Percentiles rank a stretch among this genome's conserved stretches.
Conservation (phyloP, 768 basidiomycete genomes). For the Lentinula detonsa region DNA sequence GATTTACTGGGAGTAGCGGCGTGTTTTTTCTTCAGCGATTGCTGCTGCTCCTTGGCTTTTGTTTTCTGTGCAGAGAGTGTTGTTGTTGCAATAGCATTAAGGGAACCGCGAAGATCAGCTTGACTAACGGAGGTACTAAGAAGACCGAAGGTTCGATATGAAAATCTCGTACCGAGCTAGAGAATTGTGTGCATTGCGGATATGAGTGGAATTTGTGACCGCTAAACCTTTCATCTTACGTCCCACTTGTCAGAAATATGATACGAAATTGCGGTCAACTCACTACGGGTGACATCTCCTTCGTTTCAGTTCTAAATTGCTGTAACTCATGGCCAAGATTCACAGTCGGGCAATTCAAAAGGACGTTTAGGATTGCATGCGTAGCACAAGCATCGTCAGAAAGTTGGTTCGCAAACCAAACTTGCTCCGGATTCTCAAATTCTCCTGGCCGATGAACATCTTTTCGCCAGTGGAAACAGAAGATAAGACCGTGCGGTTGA, state of each 20-base stretch:
- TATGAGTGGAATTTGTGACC: constrained; percentile 46
- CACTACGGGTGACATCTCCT: constrained; percentile 52
- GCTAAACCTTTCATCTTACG: constrained; percentile 62
- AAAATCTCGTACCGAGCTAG: constrained; percentile 43
- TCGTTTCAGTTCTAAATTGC: constrained; percentile 43
- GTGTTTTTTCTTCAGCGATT: constrained; percentile 22
- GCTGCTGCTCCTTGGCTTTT: neutral
- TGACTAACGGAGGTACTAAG: constrained; percentile 30
- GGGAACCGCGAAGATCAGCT: constrained; percentile 49
- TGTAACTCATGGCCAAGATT: constrained; percentile 40
- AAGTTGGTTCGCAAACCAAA: constrained; percentile 69
- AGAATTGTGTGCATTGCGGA: constrained; percentile 53
- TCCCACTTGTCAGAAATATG: neutral
- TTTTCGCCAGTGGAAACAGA: constrained; percentile 56
- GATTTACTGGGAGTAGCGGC: constrained; percentile 27
- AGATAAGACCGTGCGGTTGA: constrained; percentile 51
- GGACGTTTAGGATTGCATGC: constrained; percentile 53
- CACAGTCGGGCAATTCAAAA: constrained; percentile 49
- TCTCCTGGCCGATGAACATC: constrained; percentile 39
- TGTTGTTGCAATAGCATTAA: constrained; percentile 37
- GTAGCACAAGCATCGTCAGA: constrained; percentile 63
- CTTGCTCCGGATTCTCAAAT: constrained; percentile 45
- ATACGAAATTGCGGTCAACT: constrained; percentile 16
- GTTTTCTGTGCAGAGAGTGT: constrained; percentile 32
- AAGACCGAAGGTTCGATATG: neutral